phyloP scores from a whole-genome alignment of 805 yeast species.

The Sugiyamaella floridensis region DNA sequence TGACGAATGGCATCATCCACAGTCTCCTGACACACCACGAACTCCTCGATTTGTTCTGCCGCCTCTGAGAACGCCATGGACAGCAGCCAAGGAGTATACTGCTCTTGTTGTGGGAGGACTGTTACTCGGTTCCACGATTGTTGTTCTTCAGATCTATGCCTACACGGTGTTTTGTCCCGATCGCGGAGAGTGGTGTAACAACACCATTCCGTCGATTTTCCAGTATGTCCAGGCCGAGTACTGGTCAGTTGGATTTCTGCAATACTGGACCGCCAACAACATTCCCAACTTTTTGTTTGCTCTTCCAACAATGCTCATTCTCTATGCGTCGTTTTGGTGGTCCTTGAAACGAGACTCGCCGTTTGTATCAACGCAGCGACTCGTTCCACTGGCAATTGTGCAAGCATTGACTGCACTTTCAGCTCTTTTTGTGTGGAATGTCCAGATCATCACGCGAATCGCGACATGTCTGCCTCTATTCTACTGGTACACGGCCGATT shows the following conservation, averaged over 20 bases:
- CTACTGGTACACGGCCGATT: constrained; percentile 60
- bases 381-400: constrained; percentile 22
- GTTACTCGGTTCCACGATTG: constrained; percentile 41
- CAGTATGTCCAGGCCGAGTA: constrained; percentile 68
- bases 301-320: constrained; percentile 52
- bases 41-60: not conserved
- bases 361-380: not conserved
- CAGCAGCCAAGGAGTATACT: not conserved
- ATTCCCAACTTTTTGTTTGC: constrained; percentile 78
- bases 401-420: constrained; percentile 17
- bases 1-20: not conserved
- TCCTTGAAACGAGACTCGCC: constrained; percentile 27
- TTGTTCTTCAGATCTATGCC: constrained; percentile 45
- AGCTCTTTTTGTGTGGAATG: constrained; percentile 55
- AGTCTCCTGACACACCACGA: not conserved
- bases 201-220: constrained; percentile 51
- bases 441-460: constrained; percentile 77
- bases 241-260: constrained; percentile 79
- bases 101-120: constrained; percentile 47
- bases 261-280: constrained; percentile 77
- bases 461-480: constrained; percentile 70
- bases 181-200: constrained; percentile 72
- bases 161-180: constrained; percentile 54
- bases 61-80: not conserved
- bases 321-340: constrained; percentile 24